Evolutionary conservation across 441 rosid species (phyloP), one percentile per base, ranked within the genome.

Genomic region (Populus trichocarpa): DNA sequence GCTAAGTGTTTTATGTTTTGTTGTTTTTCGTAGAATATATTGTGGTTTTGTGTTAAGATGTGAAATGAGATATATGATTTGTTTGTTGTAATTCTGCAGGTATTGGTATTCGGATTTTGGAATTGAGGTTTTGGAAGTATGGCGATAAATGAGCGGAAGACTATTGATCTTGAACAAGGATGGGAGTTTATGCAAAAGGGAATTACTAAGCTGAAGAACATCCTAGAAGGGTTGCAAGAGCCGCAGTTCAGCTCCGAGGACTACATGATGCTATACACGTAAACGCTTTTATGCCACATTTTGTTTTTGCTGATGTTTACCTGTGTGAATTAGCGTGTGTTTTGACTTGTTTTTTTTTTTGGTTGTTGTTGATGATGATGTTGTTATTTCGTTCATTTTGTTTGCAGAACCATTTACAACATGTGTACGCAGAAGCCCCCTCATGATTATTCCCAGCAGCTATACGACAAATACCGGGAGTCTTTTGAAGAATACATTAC

Each of bases 351-450:
- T 25, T 25, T 25, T 25, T 25, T 25, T 25, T 25, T 25, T 25
- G 1, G 25, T 25, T 28, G 30, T 2, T 28, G 30, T 14, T 10
- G 8, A 8, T 42, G 59, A 26, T 46, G 28, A 10, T 22, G 33
- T 6, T 75, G 25, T 74, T 25, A 25, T 25, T 25, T 18, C 40
- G 50, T 8, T 33, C 10, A 50, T 83, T 78, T 75, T 42, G 28
- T 74, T 18, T 67, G 71, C 85, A 96, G 98, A 68, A 96, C 93
- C 3, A 89, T 94, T 71, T 96, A 94, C 84, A 91, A 96, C 78
- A 92, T 96, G 99, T 96, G 99, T 69, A 94, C 98, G 0, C 98
- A 94, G 81, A 93, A 96, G 83, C 92, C 96, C 2, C 98, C 98
- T 66, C 87, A 91, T 76, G 98, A 96, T 84, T 91, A 92, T 64